Base-by-base conservation (phyloP, 208 protist species). In the Naegleria fowleri region DNA sequence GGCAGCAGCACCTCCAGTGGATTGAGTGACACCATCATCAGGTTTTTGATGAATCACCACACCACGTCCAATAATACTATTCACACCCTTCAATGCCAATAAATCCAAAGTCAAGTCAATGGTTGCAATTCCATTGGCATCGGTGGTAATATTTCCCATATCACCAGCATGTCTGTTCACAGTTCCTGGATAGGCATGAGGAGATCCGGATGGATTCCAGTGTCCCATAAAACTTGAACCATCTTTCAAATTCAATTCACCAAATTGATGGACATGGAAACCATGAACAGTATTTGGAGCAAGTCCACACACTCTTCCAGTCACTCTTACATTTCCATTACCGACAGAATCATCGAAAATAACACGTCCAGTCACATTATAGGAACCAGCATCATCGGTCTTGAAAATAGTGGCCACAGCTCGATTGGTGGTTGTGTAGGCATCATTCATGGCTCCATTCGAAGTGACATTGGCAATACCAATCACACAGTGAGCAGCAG, bases 211-310 rank as follows among this genome's bases (percentile, higher is more conserved):
- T 58, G 84, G 84, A 88, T 88, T 88, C 6, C 5, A 88, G 58
- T 88, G 84, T 33, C 29, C 39, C 15, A 19, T 43, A 55, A n/a
- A 19, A 0, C 13, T 58, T 7, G 39, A 39, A 36, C 9, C 79
- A 43, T 43, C 38, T 25, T n/a, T 25, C 22, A 25, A 25, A 88
- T 88, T 43, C 7, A 41, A 11, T 22, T 85, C 79, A 39, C 84
- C 84, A 55, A 38, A 88, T 38, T 52, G 6, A n/a, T 88, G 84
- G 38, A 88, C 41, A 55, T 88, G 84, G 0, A 88, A 88, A 41
- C 79, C 79, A 43, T 85, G 29, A 41, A 19, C 1, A 25, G 38
- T 15, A 43, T 85, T 13, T 29, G 55, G 19, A 85, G 79, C 16
- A 7, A 85, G 19, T 39, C 79, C 79, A 85, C 79, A 85, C 38